Percentiles rank a stretch among this genome's conserved stretches.
Conservation (phyloP, 768 basidiomycete genomes). For the Botryobasidium botryosum region DNA sequence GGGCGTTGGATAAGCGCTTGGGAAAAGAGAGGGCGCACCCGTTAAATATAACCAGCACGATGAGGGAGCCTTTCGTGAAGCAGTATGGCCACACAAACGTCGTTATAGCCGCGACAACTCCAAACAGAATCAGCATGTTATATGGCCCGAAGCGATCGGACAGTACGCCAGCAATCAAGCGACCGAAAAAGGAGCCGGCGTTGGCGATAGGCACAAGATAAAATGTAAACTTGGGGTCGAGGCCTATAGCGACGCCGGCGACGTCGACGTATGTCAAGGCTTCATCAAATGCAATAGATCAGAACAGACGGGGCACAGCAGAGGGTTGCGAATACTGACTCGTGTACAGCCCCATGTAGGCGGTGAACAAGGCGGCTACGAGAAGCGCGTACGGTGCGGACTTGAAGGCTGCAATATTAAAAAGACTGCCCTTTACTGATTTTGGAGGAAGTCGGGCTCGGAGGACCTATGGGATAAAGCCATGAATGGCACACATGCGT, state of each 20-base stretch:
- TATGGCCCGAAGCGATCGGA: conserved; percentile 15
- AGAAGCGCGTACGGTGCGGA: conserved; percentile 13
- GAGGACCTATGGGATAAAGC: too few species aligned
- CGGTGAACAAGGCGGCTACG: conserved; percentile 11
- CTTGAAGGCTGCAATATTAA: conserved; percentile 12
- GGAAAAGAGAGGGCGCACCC: conserved; percentile 1
- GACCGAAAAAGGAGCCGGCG: conserved; percentile 16
- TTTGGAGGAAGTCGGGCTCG: conserved; percentile 6
- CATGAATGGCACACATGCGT: too few species aligned
- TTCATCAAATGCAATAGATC: background rate
- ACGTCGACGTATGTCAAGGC: conserved; percentile 15
- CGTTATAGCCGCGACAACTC: conserved; percentile 15
- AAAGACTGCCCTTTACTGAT: conserved; percentile 8
- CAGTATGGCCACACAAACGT: conserved; percentile 17
- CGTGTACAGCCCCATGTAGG: conserved; percentile 16
- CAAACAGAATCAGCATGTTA: conserved; percentile 15
- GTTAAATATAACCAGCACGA: conserved; percentile 5
- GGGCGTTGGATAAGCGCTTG: too few species aligned
- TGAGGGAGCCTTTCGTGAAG: background rate
- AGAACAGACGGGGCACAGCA: conserved; percentile 11
- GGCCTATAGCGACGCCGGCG: background rate
- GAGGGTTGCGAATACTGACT: conserved; percentile 12
- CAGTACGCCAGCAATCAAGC: conserved; percentile 15
- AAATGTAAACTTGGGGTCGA: conserved; percentile 3
- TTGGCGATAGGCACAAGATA: conserved; percentile 17